Conservation (phyloP, 768 basidiomycete species). For the Tylopilus sp. region DNA sequence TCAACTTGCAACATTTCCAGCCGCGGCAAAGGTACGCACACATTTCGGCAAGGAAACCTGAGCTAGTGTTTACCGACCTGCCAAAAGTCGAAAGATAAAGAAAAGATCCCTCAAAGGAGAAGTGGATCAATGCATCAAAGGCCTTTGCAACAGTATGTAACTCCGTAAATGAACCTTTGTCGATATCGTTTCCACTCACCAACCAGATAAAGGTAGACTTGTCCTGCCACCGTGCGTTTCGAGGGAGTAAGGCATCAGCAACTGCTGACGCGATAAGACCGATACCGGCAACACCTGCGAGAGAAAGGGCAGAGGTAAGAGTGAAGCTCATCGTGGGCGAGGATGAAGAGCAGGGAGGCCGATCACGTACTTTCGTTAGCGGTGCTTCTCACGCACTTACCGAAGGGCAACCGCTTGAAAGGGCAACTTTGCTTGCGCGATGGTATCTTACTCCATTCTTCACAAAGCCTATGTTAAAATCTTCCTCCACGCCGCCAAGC, state of each 20-base stretch:
- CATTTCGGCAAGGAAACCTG: conserved; percentile 67
- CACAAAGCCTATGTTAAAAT: conserved; percentile 69
- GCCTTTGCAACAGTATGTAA: conserved; percentile 39
- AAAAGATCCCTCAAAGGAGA: conserved; percentile 77
- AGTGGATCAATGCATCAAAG: conserved; percentile 80
- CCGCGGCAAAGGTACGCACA: conserved; percentile 45
- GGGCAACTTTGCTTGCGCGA: background rate
- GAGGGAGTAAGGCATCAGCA: conserved; percentile 57
- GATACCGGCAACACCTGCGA: conserved; percentile 54
- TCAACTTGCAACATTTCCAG: background rate
- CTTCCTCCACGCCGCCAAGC: conserved; percentile 76
- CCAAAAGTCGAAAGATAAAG: conserved; percentile 76
- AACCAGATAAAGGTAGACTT: conserved; percentile 76
- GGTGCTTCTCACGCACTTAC: conserved; percentile 2
- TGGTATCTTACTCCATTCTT: conserved; percentile 49
- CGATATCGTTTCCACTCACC: conserved; percentile 37
- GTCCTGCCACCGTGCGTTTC: conserved; percentile 61
- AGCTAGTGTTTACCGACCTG: conserved; percentile 63
- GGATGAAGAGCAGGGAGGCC: background rate
- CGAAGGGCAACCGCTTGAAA: background rate
- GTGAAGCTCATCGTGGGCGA: conserved; percentile 37
- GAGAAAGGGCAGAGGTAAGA: conserved; percentile 58
- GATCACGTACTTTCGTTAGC: background rate
- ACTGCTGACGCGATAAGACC: conserved; percentile 50
- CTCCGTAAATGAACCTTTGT: background rate